Evolutionary conservation across 495 filamentous ascomycete genomes (phyloP).

Genomic region (Platismatia glauca): DNA sequence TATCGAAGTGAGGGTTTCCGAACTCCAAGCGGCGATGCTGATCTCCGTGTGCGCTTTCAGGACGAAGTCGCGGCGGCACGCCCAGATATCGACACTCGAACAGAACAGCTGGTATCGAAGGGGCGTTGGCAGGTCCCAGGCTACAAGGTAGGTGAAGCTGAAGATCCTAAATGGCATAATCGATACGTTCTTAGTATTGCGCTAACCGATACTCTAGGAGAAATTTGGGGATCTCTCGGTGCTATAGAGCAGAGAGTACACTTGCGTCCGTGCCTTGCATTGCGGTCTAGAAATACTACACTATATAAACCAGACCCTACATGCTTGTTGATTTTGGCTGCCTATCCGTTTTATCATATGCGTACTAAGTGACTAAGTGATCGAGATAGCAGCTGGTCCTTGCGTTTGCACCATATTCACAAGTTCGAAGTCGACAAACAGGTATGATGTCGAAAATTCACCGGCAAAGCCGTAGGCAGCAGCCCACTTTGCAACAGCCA

Average conservation of each 20-base stretch:
- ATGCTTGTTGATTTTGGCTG: neutral
- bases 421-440: neutral
- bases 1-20: constrained; percentile 27
- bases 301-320: neutral
- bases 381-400: neutral
- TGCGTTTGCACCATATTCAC: neutral
- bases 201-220: constrained; percentile 50
- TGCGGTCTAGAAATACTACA: constrained; percentile 1
- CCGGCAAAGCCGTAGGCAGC: neutral
- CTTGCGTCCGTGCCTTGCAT: constrained; percentile 1
- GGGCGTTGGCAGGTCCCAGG: constrained; percentile 95
- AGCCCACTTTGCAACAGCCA: neutral
- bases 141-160: constrained; percentile 71
- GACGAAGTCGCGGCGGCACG: constrained; percentile 89
- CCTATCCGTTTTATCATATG: neutral
- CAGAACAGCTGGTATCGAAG: constrained; percentile 82
- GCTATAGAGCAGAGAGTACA: constrained; percentile 49
- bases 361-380: neutral
- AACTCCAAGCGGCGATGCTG: constrained; percentile 6
- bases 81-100: constrained; percentile 94
- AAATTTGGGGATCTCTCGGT: constrained; percentile 95
- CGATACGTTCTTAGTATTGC: neutral
- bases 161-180: neutral
- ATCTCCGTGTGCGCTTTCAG: constrained; percentile 38
- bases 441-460: neutral